phyloP scores from a whole-genome alignment of 495 filamentous ascomycete species.

The Aspergillus avenaceus region DNA sequence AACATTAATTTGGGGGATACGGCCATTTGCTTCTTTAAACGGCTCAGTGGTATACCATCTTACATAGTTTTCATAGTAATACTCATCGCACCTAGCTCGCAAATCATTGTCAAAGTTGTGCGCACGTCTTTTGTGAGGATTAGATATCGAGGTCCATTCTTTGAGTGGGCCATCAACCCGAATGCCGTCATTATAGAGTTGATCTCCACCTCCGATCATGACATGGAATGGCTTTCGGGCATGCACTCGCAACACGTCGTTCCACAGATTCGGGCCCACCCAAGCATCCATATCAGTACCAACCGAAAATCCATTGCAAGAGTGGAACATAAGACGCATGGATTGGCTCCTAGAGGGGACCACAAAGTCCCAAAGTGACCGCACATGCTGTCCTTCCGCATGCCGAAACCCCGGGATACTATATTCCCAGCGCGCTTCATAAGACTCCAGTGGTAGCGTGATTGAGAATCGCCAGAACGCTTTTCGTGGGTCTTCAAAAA shows the following conservation, averaged over 20 bases:
- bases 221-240: conserved; percentile 77
- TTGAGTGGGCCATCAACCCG: conserved; percentile 75
- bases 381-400: conserved; percentile 33
- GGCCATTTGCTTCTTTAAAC: conserved; percentile 77
- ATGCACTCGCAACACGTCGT: conserved; percentile 75
- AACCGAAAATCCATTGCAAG: conserved; percentile 93
- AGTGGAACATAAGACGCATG: conserved; percentile 95
- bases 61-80: conserved; percentile 86
- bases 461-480: conserved; percentile 81
- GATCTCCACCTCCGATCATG: conserved; percentile 94
- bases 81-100: conserved; percentile 76
- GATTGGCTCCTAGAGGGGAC: conserved; percentile 75
- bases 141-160: conserved; percentile 74
- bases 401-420: conserved; percentile 38
- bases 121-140: conserved; percentile 75
- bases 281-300: conserved; percentile 84
- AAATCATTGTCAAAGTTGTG: conserved; percentile 72
- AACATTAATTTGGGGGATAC: conserved; percentile 89
- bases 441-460: conserved; percentile 41
- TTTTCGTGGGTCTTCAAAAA: conserved; percentile 74
- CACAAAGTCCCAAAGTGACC: conserved; percentile 54
- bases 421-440: conserved; percentile 49
- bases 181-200: conserved; percentile 92
- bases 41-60: conserved; percentile 81
- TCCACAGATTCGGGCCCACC: conserved; percentile 82